phyloP scores from a whole-genome alignment of 139 green algal species.

The Penium margaritaceum region DNA sequence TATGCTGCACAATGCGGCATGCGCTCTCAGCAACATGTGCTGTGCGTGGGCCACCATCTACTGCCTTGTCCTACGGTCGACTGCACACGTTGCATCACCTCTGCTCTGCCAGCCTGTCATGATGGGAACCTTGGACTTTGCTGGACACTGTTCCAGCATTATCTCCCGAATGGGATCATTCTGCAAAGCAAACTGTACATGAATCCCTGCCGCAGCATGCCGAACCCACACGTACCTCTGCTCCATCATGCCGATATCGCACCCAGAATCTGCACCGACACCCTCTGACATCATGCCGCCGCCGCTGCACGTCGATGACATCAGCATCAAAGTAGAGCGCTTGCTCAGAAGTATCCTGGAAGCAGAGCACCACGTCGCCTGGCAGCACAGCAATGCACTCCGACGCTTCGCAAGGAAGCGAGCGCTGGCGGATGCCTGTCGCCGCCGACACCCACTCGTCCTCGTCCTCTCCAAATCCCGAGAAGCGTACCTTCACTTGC shows the following conservation, averaged over 20 bases:
- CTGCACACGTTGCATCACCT: too few species aligned
- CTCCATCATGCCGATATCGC: slow-evolving; percentile 30
- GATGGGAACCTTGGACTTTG: too few species aligned
- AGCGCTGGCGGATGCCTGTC: slow-evolving; percentile 19
- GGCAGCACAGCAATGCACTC: slow-evolving; percentile 38
- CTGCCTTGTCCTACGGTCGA: too few species aligned
- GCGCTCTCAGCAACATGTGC: too few species aligned
- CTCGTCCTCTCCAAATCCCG: slow-evolving; percentile 37
- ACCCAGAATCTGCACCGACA: slow-evolving; percentile 41
- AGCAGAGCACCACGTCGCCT: slow-evolving; percentile 36
- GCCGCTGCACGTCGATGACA: slow-evolving; percentile 35
- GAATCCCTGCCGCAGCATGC: too few species aligned
- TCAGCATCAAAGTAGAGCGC: slow-evolving; percentile 45
- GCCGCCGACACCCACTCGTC: slow-evolving; percentile 36
- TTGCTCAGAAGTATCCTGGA: slow-evolving; percentile 36
- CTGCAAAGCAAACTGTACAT: too few species aligned
- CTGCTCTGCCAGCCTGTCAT: too few species aligned
- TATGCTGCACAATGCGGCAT: too few species aligned
- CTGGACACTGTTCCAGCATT: too few species aligned
- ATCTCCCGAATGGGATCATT: too few species aligned
- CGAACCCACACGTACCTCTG: slow-evolving; percentile 9
- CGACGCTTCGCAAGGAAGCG: slow-evolving; percentile 35
- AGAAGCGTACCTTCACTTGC: slow-evolving; percentile 37
- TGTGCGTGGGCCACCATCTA: too few species aligned
- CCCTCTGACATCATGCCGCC: slow-evolving; percentile 38